Percentiles rank a stretch among this genome's conserved stretches.
phyloP scores from a whole-genome alignment of 148 eudicot genomes.

The Rhododendron ovatum region DNA sequence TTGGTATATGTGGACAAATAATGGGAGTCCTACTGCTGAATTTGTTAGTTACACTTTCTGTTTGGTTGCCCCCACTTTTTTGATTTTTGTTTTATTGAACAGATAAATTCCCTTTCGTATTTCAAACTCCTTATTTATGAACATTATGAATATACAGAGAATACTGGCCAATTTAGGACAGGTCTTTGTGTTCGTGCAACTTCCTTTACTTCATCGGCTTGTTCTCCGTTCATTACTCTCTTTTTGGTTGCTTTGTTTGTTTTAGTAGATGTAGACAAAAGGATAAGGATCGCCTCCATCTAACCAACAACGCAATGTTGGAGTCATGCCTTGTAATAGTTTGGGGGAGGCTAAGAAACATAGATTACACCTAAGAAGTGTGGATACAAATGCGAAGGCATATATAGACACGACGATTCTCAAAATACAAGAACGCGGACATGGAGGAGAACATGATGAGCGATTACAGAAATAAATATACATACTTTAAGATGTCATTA shows the following conservation, averaged over 20 bases:
- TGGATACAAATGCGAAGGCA: neutral
- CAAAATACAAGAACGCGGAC: neutral
- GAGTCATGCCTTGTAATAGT: neutral
- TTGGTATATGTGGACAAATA: neutral
- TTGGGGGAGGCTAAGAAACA: neutral
- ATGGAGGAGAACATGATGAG: no score
- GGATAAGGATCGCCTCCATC: neutral
- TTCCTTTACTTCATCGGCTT: neutral
- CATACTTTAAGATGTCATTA: neutral
- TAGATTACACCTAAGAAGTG: neutral
- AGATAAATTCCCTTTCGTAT: neutral
- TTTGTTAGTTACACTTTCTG: neutral
- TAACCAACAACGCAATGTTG: neutral
- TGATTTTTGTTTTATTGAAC: neutral
- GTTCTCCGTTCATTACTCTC: neutral
- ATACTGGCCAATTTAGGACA: neutral
- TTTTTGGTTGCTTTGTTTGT: neutral
- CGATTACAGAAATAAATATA: neutral
- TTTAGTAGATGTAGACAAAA: neutral
- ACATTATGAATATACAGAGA: neutral
- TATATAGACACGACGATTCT: neutral
- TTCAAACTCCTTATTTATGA: neutral
- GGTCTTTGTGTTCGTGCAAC: neutral
- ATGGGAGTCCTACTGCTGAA: no score
- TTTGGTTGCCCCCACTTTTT: neutral